phyloP scores from a whole-genome alignment of 1,139 yeast genomes.

The Scheffersomyces segobiensis region DNA sequence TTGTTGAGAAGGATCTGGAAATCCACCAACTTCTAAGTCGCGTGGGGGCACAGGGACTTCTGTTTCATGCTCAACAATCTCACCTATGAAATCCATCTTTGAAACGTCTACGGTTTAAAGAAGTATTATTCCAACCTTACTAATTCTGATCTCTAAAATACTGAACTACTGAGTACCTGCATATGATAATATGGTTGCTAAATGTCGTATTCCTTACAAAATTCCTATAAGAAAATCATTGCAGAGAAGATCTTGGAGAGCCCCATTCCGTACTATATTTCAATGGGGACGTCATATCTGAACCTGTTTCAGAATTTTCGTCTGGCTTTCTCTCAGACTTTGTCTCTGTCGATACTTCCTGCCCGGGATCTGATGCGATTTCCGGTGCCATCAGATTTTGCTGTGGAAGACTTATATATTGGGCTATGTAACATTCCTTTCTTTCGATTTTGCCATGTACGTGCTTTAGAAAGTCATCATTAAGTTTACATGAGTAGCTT shows the following conservation, averaged over 20 bases:
- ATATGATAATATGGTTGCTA: not conserved
- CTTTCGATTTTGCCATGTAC: conserved; percentile 21
- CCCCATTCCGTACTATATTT: not conserved
- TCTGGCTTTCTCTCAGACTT: not conserved
- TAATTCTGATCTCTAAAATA: not conserved
- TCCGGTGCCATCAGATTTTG: not conserved
- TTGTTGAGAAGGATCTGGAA: conserved; percentile 38
- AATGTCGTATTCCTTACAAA: not conserved
- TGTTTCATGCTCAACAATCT: conserved; percentile 68
- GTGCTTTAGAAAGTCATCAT: conserved; percentile 18
- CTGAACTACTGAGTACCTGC: not conserved
- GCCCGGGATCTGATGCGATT: not conserved
- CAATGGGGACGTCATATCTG: not conserved
- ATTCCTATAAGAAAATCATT: no score
- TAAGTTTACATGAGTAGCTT: conserved; percentile 13
- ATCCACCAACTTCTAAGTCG: conserved; percentile 31
- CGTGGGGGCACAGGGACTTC: no score
- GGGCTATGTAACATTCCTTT: conserved; percentile 22
- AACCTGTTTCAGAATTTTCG: not conserved
- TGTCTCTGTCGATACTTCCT: not conserved
- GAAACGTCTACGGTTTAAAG: not conserved
- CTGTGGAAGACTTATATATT: conserved; percentile 11
- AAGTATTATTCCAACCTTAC: not conserved
- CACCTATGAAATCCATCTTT: conserved; percentile 70
- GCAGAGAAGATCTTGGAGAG: not conserved